phyloP scores from a whole-genome alignment of 805 yeast species.

The Barnettozyma populi region DNA sequence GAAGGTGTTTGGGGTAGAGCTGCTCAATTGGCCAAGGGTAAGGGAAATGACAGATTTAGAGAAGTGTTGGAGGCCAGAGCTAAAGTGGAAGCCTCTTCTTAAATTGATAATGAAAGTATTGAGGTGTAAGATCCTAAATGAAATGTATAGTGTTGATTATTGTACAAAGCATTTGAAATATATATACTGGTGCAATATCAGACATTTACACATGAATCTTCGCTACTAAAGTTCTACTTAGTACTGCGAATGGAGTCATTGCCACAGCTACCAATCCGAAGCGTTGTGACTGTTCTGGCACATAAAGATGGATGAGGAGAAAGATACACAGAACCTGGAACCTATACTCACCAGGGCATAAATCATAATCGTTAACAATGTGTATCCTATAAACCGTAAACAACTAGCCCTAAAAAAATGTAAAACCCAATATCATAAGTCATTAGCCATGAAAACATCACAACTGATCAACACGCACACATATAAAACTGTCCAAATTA shows the following conservation, averaged over 20 bases:
- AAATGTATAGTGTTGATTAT: not conserved
- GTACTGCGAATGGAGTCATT: too few relatives aligned
- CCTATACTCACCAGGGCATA: too few relatives aligned
- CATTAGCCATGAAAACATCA: not conserved
- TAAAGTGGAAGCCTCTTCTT: conserved; percentile 6
- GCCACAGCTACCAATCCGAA: too few relatives aligned
- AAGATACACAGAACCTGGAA: too few relatives aligned
- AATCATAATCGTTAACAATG: not conserved
- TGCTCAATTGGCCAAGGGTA: conserved; percentile 37
- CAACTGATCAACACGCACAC: not conserved
- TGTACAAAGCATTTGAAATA: not conserved
- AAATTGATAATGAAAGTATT: not conserved
- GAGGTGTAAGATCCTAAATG: not conserved
- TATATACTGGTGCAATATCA: too few relatives aligned
- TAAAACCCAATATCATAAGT: not conserved
- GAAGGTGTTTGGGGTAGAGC: conserved; percentile 87
- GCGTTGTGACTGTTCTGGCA: too few relatives aligned
- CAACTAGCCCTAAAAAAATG: not conserved
- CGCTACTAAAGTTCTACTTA: too few relatives aligned
- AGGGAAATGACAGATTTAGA: conserved; percentile 27
- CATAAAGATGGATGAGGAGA: too few relatives aligned
- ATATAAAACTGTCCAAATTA: not conserved
- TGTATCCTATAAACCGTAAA: not conserved
- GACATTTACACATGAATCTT: too few relatives aligned
- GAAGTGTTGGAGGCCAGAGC: conserved; percentile 25